Evolutionary conservation across 1,139 yeast species (phyloP), one percentile per base, ranked within the genome.

Genomic region (Yamadazyma dushanensis): DNA sequence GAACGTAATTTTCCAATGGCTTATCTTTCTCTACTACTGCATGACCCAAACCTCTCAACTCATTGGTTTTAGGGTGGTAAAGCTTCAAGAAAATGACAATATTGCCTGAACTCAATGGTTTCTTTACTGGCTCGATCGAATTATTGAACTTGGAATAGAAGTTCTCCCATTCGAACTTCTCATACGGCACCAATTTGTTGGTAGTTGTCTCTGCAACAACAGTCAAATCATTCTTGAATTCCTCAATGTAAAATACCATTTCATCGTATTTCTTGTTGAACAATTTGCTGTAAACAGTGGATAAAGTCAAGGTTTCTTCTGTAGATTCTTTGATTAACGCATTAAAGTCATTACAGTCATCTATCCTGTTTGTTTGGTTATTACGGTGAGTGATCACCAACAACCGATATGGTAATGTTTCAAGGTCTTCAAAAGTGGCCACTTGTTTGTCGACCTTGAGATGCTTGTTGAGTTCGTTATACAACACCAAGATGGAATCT

Each of bases 311-410:
- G n/a, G 28, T 31, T 16, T 29, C 21, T 22, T 34, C 36, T 5
- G 17, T 15, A 8, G 28, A 29, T 8, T 26, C 34, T 19, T 25
- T 23, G 3, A 54, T 31, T 11, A 40, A 34, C 22, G 36, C 43
- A 8, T 64, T 63, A 3, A 60, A 65, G 2, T 71, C 66, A 11
- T 86, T 55, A 3, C 73, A 75, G 4, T 65, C 53, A 41, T 80
- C 83, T 1, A 86, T 76, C 47, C 97, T 71, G 36, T 77, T 66
- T 0, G 97, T 86, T 43, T 76, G 78, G 55, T 88, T 88, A 47
- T 83, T 78, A 40, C 97, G 74, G 49, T 77, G 80, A 18, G 74
- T 77, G 61, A 87, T 70, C 10, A 75, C 63, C 78, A 94, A 77
- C 43, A 86, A 71, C 39, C 85, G 70, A 32, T 83, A 72, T 2